Conservation (phyloP, 2,329 filamentous ascomycete genomes). For the Curvularia hawaiiensis region DNA sequence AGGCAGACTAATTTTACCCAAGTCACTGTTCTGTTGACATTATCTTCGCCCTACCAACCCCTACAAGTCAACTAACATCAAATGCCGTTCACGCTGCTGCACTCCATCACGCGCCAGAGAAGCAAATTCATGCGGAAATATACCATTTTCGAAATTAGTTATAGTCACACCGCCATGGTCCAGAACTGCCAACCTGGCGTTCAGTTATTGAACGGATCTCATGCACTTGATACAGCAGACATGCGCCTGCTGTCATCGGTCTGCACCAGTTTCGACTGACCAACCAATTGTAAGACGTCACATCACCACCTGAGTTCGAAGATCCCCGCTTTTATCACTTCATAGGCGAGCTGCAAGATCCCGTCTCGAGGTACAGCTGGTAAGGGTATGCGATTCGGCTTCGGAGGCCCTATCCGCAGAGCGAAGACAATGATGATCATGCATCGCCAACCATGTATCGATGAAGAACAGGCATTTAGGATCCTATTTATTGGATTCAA, state of each 20-base stretch:
- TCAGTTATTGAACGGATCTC: neutral
- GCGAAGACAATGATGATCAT: constrained; percentile 1
- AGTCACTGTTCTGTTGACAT: neutral
- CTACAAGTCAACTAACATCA: neutral
- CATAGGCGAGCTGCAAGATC: neutral
- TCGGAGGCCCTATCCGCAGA: neutral
- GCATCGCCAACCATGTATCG: neutral
- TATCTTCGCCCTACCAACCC: neutral
- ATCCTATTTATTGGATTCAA: neutral
- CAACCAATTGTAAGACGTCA: neutral
- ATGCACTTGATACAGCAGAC: neutral
- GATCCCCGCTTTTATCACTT: neutral
- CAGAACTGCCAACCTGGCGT: neutral
- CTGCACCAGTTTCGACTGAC: neutral
- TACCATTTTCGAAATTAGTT: neutral
- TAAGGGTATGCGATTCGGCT: neutral
- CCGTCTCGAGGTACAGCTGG: neutral
- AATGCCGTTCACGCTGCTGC: neutral
- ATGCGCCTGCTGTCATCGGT: neutral
- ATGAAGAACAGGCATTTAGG: neutral
- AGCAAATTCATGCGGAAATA: neutral
- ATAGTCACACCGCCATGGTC: neutral
- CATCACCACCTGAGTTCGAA: neutral
- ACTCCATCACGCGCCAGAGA: neutral
- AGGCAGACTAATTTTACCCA: neutral